Conservation (phyloP, 75 land plant species). For the Pinus albicaulis region DNA sequence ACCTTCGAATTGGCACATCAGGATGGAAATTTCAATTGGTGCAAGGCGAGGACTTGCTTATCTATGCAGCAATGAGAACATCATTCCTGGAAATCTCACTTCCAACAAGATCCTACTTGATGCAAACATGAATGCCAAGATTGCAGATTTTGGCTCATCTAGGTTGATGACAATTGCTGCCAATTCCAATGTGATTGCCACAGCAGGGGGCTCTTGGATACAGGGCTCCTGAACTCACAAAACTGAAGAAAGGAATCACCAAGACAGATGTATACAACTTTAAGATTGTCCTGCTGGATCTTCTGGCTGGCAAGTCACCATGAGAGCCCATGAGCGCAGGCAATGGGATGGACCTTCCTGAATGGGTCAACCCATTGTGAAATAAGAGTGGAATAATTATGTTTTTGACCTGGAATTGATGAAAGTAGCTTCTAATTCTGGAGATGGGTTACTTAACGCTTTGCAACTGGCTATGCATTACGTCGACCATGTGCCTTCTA, state of each 20-base stretch:
- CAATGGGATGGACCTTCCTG: conserved; percentile 80
- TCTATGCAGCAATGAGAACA: conserved; percentile 65
- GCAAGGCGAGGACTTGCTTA: conserved; percentile 62
- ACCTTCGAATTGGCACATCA: conserved; percentile 73
- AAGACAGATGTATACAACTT: conserved; percentile 94
- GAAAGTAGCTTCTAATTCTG: conserved; percentile 51
- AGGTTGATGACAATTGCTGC: conserved; percentile 89
- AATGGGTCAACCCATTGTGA: conserved; percentile 89
- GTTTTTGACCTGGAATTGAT: conserved; percentile 93
- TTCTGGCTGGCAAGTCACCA: conserved; percentile 93
- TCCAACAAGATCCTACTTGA: conserved; percentile 78
- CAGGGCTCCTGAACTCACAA: conserved; percentile 93
- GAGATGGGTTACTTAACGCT: conserved; percentile 86
- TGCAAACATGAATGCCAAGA: conserved; percentile 49
- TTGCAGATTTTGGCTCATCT: conserved; percentile 88
- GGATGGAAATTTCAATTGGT: conserved; percentile 76
- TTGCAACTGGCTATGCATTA: conserved; percentile 88
- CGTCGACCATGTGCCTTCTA: conserved; percentile 66
- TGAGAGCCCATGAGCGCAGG: conserved; percentile 58
- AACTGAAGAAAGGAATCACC: conserved; percentile 84
- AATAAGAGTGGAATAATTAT: conserved; percentile 97
- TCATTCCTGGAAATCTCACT: conserved; percentile 89
- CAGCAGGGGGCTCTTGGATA: conserved; percentile 90
- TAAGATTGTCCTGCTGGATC: conserved; percentile 83
- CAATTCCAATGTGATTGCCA: conserved; percentile 78